phyloP scores from a whole-genome alignment of 805 yeast species.

The Zygosaccharomyces bisporus region DNA sequence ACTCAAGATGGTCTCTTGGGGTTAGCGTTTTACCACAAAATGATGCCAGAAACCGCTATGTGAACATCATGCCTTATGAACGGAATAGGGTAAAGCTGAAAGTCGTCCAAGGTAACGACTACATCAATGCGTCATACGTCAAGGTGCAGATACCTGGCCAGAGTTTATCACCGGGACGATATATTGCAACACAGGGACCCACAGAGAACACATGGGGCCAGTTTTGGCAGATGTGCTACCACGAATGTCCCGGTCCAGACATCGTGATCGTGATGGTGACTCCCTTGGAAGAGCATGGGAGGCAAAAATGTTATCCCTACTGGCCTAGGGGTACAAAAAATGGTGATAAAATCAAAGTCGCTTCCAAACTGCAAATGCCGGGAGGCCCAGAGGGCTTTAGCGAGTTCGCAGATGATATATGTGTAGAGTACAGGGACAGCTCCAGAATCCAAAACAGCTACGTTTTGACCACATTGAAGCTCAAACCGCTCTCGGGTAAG shows the following conservation, averaged over 20 bases:
- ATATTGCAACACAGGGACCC: conserved; percentile 81
- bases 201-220: conserved; percentile 66
- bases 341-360: conserved; percentile 9
- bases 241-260: conserved; percentile 53
- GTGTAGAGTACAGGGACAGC: conserved; percentile 20
- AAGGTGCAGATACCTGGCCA: conserved; percentile 29
- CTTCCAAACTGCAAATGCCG: conserved; percentile 24
- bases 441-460: conserved; percentile 23
- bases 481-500: conserved; percentile 31
- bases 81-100: conserved; percentile 47
- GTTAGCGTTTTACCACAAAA: conserved; percentile 26
- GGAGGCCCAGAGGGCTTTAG: conserved; percentile 22
- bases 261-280: conserved; percentile 70
- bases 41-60: conserved; percentile 51
- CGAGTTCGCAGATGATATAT: conserved; percentile 23
- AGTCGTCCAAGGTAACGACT: conserved; percentile 44
- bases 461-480: conserved; percentile 24
- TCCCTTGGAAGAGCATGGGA: conserved; percentile 63
- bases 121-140: conserved; percentile 82
- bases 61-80: conserved; percentile 65
- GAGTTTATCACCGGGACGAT: conserved; percentile 34
- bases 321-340: conserved; percentile 49
- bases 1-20: conserved; percentile 34
- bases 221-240: conserved; percentile 83
- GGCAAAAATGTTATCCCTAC: conserved; percentile 74